Evolutionary conservation across 768 basidiomycete genomes (phyloP), one percentile per base, ranked within the genome.

Genomic region (Leccinum obscurum): DNA sequence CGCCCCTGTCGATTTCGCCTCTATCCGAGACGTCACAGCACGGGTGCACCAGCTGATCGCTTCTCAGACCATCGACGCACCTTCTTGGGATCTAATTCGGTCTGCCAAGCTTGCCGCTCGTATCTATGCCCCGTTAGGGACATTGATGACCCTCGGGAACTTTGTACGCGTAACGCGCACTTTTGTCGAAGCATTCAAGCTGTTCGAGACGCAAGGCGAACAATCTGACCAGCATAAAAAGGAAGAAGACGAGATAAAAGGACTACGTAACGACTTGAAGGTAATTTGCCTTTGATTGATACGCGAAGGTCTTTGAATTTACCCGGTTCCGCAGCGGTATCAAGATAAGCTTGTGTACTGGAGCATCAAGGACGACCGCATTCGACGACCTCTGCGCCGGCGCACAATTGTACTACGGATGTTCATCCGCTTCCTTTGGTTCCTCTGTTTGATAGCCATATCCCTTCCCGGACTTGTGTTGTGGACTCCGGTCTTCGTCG

Each of bases 91-190:
- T 63, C 77, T 88, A 35, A 79, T 93, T 44, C 84, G 92, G 50
- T 83, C 82, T 22, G 87, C 89, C 24, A 92, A 92, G 70, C 80
- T 90, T 50, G 90, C 92, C 4, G 81, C 90, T 17, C 77, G 90
- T 28, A 86, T 95, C 51, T 95, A 95, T 66, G 91, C 86, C 6
- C 93, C 93, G 3, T 77, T 95, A n/a, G 93, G 93, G 46, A 95
- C 93, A 14, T 78, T 76, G 13, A 92, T 95, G 89, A 84, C 81
- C 57, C 78, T 95, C 15, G 93, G 94, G 11, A 90, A 95, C 70
- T 85, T 92, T 69, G 88, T 95, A 28, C 83, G 92, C 22, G 80
- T 92, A 8, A 86, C 83, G 44, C 81, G 87, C 67, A 78, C 82
- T 48, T 95, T 95, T 70, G 79, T 92, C 15, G 90, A 93, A 63